Base-by-base conservation (phyloP, 148 eudicot genomes). In the Oxyria digyna region DNA sequence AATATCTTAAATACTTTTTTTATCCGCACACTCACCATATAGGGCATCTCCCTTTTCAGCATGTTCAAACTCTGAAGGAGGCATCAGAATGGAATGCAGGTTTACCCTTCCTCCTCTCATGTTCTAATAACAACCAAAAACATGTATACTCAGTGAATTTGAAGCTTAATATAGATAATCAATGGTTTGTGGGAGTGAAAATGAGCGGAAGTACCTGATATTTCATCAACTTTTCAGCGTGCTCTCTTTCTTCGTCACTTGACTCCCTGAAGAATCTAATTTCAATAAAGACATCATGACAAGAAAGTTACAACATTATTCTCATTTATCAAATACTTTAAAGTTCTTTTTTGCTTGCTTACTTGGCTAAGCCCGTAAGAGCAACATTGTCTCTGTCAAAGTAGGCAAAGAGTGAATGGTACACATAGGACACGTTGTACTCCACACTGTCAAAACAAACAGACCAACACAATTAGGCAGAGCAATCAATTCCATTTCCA, bases 341-440 rank as follows among this genome's bases (percentile, higher is more conserved):
- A 29, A 57, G 64, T 26, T 54, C 62, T 57, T 57, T 57, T 57
- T 35, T 35, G 38, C 17, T 6, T 41, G 62, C 76, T 87, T 83
- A 91, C 97, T 91, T 91, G 71, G 97, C 95, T 23, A 87, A 75
- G 75, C 97, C 97, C 69, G 72, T 84, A 7, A 91, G 91, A 72
- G 97, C 97, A 69, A 91, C 77, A 54, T 91, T 86, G 79, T 91
- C 97, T 72, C 97, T 72, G 82, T 88, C 94, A 52, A 91, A 91
- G 81, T 91, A 91, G 0, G 94, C 94, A 65, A 71, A 91, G 78
- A 91, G 70, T 14, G 97, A 76, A 59, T 91, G 97, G 74, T 91
- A 91, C 71, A 85, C 91, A 79, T 87, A 91, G n/a, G 94, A 91
- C 11, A 85, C 86, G 75, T 78, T 84, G 80, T 91, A 91, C 76